Evolutionary conservation across 163 green algal species (phyloP), one percentile per base, ranked within the genome.

Genomic region (Scenedesmus sp.): DNA sequence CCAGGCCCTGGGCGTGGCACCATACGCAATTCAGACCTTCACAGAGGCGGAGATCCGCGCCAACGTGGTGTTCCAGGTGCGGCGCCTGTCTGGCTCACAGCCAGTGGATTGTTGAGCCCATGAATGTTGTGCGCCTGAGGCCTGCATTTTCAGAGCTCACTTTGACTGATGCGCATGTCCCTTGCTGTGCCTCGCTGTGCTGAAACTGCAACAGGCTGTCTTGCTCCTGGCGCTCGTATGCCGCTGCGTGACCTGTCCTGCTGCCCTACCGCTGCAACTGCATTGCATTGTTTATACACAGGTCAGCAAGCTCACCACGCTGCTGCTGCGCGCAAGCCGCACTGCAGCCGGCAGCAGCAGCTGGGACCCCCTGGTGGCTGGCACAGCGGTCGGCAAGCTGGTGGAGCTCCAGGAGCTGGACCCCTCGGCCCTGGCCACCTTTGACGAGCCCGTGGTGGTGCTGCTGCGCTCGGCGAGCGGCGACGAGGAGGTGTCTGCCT

Each of bases 31-130:
- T 2, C 44, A 22, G 7, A 86, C 95, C 5, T 96, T 96, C 83
- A 93, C 96, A 88, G 98, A 99, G 96, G 95, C 96, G 7, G 97
- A 99, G 94, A 96, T 99, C 73, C 94, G 98, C 6, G 95, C 95
- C 43, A 97, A 93, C 85, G 91, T 99, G 81, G 97, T 98, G 24
- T 99, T 99, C 95, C 98, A 99, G 94, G 93, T 99, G 78, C 96
- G 95, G 86, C 0, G n/a, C n/a, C n/a, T n/a, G n/a, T n/a, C n/a
- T 79, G 42, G 24, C 3, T 12, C 1, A 79, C 79, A 37, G 2
- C 20, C 10, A 65, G 20, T 37, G 76, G 13, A 18, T 43, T 43
- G 76, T 44, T 53, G 76, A 56, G 61, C 13, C 9, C 61, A 76
- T 76, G 24, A 7, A 76, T 76, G 65, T 78, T 37, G 10, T 78